Percentiles rank a stretch among this genome's conserved stretches.
Conservation (phyloP, 1,139 yeast genomes). For the Spencermartinsiella ligniputridi region DNA sequence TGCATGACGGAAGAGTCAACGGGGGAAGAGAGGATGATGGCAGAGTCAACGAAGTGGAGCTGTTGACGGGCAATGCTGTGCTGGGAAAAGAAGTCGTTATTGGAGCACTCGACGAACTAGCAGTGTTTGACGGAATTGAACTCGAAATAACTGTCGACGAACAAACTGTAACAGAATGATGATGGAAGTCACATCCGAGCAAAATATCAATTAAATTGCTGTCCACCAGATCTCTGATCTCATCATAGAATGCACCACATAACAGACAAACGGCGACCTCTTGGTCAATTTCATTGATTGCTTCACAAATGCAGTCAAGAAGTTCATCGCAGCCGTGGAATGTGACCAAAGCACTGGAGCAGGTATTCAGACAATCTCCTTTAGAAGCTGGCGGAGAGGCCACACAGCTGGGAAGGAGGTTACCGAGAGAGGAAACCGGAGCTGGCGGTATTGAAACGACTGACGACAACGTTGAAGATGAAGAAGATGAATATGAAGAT, state of each 20-base stretch:
- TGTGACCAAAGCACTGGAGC: slow-evolving; percentile 9
- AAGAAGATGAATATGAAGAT: neutral
- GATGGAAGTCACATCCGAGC: neutral
- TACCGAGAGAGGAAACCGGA: neutral
- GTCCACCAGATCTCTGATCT: neutral
- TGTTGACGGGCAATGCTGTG: neutral
- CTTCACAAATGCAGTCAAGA: slow-evolving; percentile 12
- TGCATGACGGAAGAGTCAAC: neutral
- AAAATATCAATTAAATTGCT: neutral
- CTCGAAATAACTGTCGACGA: neutral
- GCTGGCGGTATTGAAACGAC: neutral
- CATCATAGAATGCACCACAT: slow-evolving; percentile 12
- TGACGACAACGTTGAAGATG: neutral
- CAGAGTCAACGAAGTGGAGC: neutral
- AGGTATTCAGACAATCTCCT: slow-evolving; percentile 4
- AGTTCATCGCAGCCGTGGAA: slow-evolving; percentile 12
- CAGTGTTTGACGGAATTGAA: neutral
- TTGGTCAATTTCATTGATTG: slow-evolving; percentile 11
- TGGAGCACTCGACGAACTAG: slow-evolving; percentile 1
- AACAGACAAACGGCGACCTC: slow-evolving; percentile 14
- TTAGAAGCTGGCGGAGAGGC: neutral
- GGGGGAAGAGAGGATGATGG: neutral
- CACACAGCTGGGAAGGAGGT: neutral
- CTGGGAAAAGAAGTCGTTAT: slow-evolving; percentile 1
- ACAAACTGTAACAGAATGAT: neutral